Evolutionary conservation across 345 rosid species (phyloP).

Genomic region (Populus deltoides): DNA sequence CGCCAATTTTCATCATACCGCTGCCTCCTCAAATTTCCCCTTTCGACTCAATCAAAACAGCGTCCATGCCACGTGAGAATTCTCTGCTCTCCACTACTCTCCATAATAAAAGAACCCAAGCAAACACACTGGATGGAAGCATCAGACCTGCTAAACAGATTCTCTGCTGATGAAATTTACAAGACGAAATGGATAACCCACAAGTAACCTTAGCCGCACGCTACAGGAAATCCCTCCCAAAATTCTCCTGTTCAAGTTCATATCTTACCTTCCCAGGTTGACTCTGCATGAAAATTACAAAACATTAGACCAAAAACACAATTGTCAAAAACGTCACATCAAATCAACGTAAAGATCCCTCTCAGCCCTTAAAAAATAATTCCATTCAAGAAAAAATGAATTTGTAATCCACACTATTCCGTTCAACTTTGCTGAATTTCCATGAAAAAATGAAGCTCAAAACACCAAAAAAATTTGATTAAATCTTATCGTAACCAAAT

Average conservation of each 20-base stretch:
- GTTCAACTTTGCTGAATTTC: neutral
- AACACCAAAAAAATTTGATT: neutral
- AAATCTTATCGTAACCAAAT: neutral
- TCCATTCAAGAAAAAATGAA: neutral
- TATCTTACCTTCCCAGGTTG: conserved; percentile 29
- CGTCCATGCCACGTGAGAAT: conserved; percentile 25
- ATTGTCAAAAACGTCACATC: neutral
- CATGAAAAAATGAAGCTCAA: neutral
- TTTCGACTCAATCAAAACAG: conserved; percentile 19
- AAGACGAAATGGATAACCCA: conserved; percentile 26
- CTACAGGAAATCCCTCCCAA: conserved; percentile 33
- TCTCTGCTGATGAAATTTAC: conserved; percentile 35
- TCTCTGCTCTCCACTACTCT: conserved; percentile 18
- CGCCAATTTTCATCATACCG: conserved; percentile 9
- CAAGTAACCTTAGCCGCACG: conserved; percentile 14
- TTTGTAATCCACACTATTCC: neutral
- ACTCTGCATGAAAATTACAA: conserved; percentile 33
- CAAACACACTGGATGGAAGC: conserved; percentile 49
- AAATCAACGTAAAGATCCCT: neutral
- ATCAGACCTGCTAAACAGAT: conserved; percentile 34
- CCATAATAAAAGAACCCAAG: conserved; percentile 33
- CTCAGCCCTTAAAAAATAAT: neutral
- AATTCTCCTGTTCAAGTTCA: conserved; percentile 29
- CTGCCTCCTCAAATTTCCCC: conserved; percentile 17
- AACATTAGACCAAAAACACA: conserved; percentile 1